Evolutionary conservation across 331 rosid genomes (phyloP).

Genomic region (Quercus lobata): DNA sequence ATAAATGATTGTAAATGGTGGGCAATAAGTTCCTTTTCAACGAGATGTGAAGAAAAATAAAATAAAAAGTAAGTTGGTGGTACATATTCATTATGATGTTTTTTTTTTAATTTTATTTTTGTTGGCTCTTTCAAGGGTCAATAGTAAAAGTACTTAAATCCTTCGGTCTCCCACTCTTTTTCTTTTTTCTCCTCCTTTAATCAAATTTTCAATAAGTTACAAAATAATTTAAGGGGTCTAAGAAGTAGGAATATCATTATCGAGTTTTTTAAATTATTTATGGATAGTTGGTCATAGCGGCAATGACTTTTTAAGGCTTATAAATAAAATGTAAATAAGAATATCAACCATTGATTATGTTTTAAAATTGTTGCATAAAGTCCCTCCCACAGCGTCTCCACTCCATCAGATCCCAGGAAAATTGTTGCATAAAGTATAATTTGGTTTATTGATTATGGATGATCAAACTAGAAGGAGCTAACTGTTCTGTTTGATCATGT

Average conservation of each 20-base stretch:
- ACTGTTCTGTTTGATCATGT: background rate
- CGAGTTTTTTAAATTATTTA: background rate
- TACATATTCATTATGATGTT: background rate
- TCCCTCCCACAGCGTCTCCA: background rate
- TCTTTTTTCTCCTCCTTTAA: background rate
- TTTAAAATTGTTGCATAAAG: background rate
- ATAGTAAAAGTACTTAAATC: background rate
- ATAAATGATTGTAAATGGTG: background rate
- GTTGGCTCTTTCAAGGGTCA: background rate
- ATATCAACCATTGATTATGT: background rate
- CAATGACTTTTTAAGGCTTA: background rate
- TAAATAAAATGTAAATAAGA: too few relatives aligned
- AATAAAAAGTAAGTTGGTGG: background rate
- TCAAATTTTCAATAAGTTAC: too few relatives aligned
- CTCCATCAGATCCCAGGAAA: too few relatives aligned
- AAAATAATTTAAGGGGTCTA: background rate
- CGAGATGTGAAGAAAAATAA: too few relatives aligned
- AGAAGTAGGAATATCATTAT: background rate
- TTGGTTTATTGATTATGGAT: background rate
- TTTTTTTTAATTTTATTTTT: background rate
- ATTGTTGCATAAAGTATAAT: background rate
- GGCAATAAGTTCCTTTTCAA: background rate
- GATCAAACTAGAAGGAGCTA: background rate
- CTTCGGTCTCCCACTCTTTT: background rate
- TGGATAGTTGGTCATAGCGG: background rate